Evolutionary conservation across 441 rosid species (phyloP), one percentile per base, ranked within the genome.

Genomic region (Biscutella auriculata): DNA sequence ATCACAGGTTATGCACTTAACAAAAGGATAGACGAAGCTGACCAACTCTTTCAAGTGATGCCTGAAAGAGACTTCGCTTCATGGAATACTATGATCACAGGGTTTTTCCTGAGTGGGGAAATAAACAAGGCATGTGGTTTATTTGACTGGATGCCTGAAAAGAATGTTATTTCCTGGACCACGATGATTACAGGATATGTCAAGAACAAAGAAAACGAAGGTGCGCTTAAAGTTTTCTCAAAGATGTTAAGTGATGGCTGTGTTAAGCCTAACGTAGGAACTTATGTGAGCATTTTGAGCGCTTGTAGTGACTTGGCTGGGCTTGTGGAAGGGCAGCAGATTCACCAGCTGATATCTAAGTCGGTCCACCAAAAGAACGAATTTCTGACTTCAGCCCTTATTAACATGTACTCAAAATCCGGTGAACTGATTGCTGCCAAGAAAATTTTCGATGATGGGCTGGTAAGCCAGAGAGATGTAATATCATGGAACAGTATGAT

Each of bases 161-260:
- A n/a, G n/a, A n/a, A n/a, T n/a, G n/a, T n/a, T 85, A 75, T 80
- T 48, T 78, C 88, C 14, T 84, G 92, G 92, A 84, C 88, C 33
- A 73, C 86, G 8, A 77, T 84, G 86, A 82, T 82, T 45, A 75
- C 84, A 2, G 88, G 88, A 45, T 74, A 62, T 33, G 76, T 80
- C 14, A 69, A 76, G 49, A 63, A 54, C 45, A 79, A 76, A 53
- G 76, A 77, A 62, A 73, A 72, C 49, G 93, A 82, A 61, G 72
- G 62, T 52, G 93, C 84, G 0, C 51, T 85, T 60, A 80, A 67
- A 32, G 48, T 76, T 27, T 82, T 85, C 51, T 41, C 75, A 11
- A 60, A 72, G 43, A 82, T 85, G 88, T 59, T 78, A 52, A 65
- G 51, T 42, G 79, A 76, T 15, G 76, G 72, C 1, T 40, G 23